Conservation (phyloP, 106 monocot genomes). For the Acanthochlamys bracteata region DNA sequence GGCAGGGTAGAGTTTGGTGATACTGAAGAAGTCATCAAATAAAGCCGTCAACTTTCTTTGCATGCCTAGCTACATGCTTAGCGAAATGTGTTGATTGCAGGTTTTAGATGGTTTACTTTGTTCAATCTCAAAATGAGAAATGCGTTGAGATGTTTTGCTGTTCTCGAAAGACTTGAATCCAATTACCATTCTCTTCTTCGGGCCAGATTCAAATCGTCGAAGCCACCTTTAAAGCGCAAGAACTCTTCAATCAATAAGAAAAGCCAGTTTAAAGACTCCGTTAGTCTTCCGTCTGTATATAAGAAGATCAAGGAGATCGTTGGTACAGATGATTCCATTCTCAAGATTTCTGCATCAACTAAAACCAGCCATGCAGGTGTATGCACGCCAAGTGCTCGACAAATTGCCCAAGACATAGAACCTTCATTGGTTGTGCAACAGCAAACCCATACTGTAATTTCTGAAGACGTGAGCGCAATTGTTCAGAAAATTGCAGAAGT, state of each 20-base stretch:
- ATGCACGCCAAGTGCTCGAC: conserved; percentile 27
- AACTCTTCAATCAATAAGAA: background rate
- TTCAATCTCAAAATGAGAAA: background rate
- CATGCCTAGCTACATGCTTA: too few species aligned
- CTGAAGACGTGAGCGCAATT: conserved; percentile 39
- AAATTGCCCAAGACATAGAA: conserved; percentile 24
- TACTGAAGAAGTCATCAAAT: too few species aligned
- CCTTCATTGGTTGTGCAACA: background rate
- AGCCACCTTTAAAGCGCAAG: background rate
- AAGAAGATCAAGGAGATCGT: conserved; percentile 14
- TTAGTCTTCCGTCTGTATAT: background rate
- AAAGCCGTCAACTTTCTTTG: too few species aligned
- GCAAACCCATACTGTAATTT: background rate
- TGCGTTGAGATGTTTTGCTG: background rate
- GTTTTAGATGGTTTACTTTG: too few species aligned
- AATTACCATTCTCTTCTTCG: background rate
- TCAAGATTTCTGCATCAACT: background rate
- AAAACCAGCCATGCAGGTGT: background rate
- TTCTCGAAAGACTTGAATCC: background rate
- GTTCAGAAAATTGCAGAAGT: conserved; percentile 53
- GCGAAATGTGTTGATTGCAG: too few species aligned
- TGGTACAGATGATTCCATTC: background rate
- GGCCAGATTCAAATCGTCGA: background rate
- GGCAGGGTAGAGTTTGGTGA: too few species aligned
- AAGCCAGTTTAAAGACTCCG: background rate